Percentiles rank a stretch among this genome's conserved stretches.
phyloP scores from a whole-genome alignment of 2,329 filamentous ascomycete species.

The Helotiales sp. region DNA sequence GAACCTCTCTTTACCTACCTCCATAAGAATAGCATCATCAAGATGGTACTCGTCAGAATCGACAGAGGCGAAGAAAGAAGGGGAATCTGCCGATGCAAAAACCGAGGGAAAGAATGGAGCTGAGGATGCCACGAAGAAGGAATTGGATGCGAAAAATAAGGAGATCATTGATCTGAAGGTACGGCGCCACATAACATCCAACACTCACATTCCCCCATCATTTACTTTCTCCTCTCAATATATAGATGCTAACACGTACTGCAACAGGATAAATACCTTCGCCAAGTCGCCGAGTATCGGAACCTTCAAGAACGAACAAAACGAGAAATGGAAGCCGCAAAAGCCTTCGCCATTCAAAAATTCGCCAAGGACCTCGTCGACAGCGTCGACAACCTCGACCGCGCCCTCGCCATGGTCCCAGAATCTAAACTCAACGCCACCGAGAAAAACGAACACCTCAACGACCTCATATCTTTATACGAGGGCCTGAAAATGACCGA shows the following conservation, averaged over 20 bases:
- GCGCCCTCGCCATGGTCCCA: conserved; percentile 79
- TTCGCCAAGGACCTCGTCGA: conserved; percentile 96
- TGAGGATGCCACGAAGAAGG: conserved; percentile 55
- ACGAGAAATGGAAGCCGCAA: conserved; percentile 83
- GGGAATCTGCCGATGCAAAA: conserved; percentile 38
- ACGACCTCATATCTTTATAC: conserved; percentile 79
- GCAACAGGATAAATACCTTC: conserved; percentile 87
- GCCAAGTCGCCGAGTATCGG: conserved; percentile 92
- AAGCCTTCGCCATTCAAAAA: conserved; percentile 89
- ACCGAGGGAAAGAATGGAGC: conserved; percentile 36
- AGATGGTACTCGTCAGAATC: conserved; percentile 40
- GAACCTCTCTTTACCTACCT: conserved; percentile 32
- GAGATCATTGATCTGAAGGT: conserved; percentile 87
- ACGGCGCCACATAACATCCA: conserved; percentile 28
- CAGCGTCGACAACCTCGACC: conserved; percentile 95
- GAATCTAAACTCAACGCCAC: conserved; percentile 64
- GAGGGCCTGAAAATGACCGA: conserved; percentile 96
- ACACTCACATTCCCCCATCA: conserved; percentile 3
- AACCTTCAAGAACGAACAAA: conserved; percentile 95
- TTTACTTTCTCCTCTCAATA: not conserved
- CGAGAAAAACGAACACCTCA: conserved; percentile 52
- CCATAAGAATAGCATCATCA: conserved; percentile 21
- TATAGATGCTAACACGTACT: conserved; percentile 4
- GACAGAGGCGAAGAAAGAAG: conserved; percentile 44
- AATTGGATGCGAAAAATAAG: conserved; percentile 70